Evolutionary conservation across 2,329 filamentous ascomycete genomes (phyloP), one percentile per base, ranked within the genome.

Genomic region (Fusarium beomiforme): DNA sequence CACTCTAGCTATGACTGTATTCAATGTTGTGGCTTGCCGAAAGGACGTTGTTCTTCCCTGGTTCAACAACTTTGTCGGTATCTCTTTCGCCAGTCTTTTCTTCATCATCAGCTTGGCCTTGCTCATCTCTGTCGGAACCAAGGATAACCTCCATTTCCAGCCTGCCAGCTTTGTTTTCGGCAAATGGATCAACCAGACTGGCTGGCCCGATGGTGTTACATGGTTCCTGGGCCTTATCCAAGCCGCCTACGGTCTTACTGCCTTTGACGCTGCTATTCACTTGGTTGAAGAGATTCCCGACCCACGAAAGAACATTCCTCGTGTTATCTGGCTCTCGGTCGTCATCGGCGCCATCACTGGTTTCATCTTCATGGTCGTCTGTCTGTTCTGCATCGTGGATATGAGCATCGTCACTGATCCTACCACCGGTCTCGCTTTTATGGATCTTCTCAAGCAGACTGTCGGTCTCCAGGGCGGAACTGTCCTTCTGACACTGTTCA

Each of bases 211-310:
- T 44, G 86, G 86, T 2, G 84, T 89, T 1, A 83, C 84, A n/a
- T 89, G 86, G 86, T 89, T 89, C 69, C 84, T 85, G 0, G 87
- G 87, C 7, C 83, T 89, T 3, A 81, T 89, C 0, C 87, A 89
- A 69, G 84, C 85, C 3, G 87, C 87, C 0, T 89, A 89, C 59
- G 87, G 85, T 63, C 65, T 78, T 5, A 75, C 75, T 3, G 87
- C 87, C 3, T 89, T 89, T 67, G 87, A 89, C 71, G 85, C 87
- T 0, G 87, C 87, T 36, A 87, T 89, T 39, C 87, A 89, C 74
- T 84, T 89, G 81, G 84, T 87, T 4, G 87, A 89, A 69, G 87
- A 89, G 71, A 86, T 89, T 3, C 86, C 87, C 2, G 78, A 81
- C 7, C 86, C 87, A 3, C 78, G 85, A 33, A 83, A 78, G 37